Percentiles rank a stretch among this genome's conserved stretches.
Evolutionary conservation across 1,139 yeast genomes (phyloP).

Genomic region (Zygosaccharomyces pseudobailii): DNA sequence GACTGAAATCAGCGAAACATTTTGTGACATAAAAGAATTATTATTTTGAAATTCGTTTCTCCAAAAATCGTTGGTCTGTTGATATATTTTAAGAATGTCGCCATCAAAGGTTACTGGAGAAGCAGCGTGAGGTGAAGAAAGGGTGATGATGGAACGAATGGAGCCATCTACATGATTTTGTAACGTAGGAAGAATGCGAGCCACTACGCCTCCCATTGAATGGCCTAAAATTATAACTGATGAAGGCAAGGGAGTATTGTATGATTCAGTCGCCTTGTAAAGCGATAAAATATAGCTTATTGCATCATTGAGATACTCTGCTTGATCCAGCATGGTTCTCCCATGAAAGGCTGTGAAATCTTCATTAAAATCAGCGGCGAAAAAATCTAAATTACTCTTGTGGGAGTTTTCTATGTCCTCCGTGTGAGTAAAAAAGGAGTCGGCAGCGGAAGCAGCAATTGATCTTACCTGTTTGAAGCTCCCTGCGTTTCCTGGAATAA

Average conservation of each 20-base stretch:
- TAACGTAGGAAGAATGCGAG: slow-evolving; percentile 72
- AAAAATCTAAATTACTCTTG: slow-evolving; percentile 60
- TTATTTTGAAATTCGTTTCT: slow-evolving; percentile 46
- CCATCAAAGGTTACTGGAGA: slow-evolving; percentile 97
- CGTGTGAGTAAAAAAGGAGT: slow-evolving; percentile 42
- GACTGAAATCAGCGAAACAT: slow-evolving; percentile 64
- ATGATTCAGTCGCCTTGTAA: slow-evolving; percentile 40
- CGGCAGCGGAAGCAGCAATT: slow-evolving; percentile 75
- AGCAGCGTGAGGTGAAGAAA: slow-evolving; percentile 90
- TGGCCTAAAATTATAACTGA: slow-evolving; percentile 85
- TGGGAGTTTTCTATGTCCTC: slow-evolving; percentile 32
- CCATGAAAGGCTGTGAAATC: slow-evolving; percentile 98
- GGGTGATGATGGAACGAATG: slow-evolving; percentile 76
- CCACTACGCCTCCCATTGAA: slow-evolving; percentile 96
- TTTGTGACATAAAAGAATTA: slow-evolving; percentile 27
- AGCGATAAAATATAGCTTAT: slow-evolving; percentile 65
- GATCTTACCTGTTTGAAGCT: slow-evolving; percentile 86
- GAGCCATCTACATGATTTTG: slow-evolving; percentile 70
- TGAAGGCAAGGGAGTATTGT: slow-evolving; percentile 40
- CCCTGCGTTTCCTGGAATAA: slow-evolving; percentile 98
- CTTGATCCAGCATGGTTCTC: slow-evolving; percentile 85
- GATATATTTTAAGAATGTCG: slow-evolving; percentile 70
- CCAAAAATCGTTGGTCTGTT: slow-evolving; percentile 79
- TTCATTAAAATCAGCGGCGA: slow-evolving; percentile 90
- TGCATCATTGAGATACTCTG: slow-evolving; percentile 89